Conservation (phyloP, 257 asterid species). For the Orobanche coerulescens region DNA sequence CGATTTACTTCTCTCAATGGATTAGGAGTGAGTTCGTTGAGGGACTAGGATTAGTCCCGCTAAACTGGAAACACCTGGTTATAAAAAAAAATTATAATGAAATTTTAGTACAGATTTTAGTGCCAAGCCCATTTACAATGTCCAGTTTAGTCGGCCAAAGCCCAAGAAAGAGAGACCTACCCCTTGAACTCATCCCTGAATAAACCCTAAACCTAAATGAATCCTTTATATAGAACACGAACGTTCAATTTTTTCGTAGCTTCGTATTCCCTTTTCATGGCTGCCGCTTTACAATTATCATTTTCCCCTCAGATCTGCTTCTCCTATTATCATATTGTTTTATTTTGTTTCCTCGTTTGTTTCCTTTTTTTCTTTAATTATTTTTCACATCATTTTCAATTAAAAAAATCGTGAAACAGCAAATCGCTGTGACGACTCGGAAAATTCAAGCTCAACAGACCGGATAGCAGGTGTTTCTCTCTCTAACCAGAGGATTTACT, state of each 20-base stretch:
- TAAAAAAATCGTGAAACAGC: not conserved
- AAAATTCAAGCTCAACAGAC: conserved; percentile 93
- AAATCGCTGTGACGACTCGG: conserved; percentile 59
- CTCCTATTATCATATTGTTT: too few relatives aligned
- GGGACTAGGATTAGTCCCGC: too few relatives aligned
- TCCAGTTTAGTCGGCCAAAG: not conserved
- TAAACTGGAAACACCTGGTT: too few relatives aligned
- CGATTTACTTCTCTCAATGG: too few relatives aligned
- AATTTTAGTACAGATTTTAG: too few relatives aligned
- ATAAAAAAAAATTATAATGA: too few relatives aligned
- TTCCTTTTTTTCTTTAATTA: not conserved
- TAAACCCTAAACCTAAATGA: conserved; percentile 17
- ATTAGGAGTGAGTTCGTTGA: too few relatives aligned
- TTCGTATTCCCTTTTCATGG: not conserved
- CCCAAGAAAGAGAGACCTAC: not conserved
- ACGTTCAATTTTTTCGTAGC: too few relatives aligned
- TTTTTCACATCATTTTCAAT: not conserved
- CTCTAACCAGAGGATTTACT: conserved; percentile 15
- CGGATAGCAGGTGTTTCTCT: conserved; percentile 63
- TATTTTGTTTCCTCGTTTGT: not conserved
- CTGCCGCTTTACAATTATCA: not conserved
- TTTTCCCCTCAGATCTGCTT: not conserved
- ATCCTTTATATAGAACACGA: not conserved
- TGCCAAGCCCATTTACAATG: not conserved
- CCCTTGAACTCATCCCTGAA: not conserved